Conservation (phyloP, 2,329 filamentous ascomycete species). For the Claviceps sp. region DNA sequence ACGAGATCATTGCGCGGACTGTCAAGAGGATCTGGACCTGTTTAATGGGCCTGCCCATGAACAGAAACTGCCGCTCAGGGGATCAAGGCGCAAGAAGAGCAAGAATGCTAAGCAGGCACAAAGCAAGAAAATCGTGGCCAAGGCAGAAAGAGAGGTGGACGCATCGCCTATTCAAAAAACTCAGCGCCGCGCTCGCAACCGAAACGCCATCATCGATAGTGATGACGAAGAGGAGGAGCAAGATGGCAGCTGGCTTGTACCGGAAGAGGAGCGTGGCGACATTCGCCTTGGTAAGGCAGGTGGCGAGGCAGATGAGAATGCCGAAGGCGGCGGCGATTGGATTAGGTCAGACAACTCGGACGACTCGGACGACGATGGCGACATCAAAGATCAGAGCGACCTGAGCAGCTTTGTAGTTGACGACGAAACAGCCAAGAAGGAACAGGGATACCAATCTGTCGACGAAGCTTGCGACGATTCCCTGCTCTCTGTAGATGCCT, state of each 20-base stretch:
- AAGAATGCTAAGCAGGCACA: conserved; percentile 19
- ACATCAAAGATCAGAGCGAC: conserved; percentile 32
- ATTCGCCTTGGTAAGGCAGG: conserved; percentile 61
- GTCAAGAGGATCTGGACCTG: conserved; percentile 58
- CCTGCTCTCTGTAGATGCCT: conserved; percentile 20
- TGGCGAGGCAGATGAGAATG: conserved; percentile 77
- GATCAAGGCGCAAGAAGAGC: conserved; percentile 17
- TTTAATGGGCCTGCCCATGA: conserved; percentile 36
- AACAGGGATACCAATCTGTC: conserved; percentile 14
- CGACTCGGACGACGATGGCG: conserved; percentile 36
- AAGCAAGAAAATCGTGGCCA: conserved; percentile 15
- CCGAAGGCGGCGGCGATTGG: conserved; percentile 73
- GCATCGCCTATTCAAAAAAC: conserved; percentile 8
- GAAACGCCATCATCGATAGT: conserved; percentile 49
- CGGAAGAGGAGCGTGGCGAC: conserved; percentile 47
- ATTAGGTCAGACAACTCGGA: conserved; percentile 52
- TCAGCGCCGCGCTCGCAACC: conserved; percentile 29
- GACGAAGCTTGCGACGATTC: conserved; percentile 19
- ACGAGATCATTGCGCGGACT: conserved; percentile 55
- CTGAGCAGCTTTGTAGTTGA: conserved; percentile 42
- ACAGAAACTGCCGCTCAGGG: conserved; percentile 23
- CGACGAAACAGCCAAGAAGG: conserved; percentile 29
- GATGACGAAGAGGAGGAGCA: conserved; percentile 59
- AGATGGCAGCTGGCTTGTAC: conserved; percentile 69
- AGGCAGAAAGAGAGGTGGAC: conserved; percentile 8